Conservation (phyloP, 306 rosid species). For the Gastrolobium villosum region DNA sequence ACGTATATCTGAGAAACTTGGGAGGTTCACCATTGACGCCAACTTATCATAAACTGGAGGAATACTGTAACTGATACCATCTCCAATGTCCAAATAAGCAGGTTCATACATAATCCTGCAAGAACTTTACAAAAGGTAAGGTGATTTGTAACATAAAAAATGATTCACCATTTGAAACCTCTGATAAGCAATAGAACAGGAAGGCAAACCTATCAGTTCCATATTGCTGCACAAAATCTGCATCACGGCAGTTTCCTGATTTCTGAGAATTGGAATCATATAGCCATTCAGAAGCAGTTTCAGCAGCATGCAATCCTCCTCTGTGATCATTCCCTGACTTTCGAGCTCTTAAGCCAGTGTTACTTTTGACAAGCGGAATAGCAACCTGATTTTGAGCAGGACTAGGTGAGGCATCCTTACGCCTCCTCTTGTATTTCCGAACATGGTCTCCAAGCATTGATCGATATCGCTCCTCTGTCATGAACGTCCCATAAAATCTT, state of each 20-base stretch:
- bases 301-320: slow-evolving; percentile 68
- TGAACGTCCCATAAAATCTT: slow-evolving; percentile 58
- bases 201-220: slow-evolving; percentile 68
- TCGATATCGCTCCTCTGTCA: slow-evolving; percentile 86
- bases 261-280: slow-evolving; percentile 66
- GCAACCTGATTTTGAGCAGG: slow-evolving; percentile 65
- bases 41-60: slow-evolving; percentile 93
- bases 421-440: slow-evolving; percentile 88
- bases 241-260: slow-evolving; percentile 64
- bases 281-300: slow-evolving; percentile 73
- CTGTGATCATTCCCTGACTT: slow-evolving; percentile 72
- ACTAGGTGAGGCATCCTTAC: slow-evolving; percentile 71
- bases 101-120: slow-evolving; percentile 87
- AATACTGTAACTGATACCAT: slow-evolving; percentile 83
- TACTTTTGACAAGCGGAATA: slow-evolving; percentile 59
- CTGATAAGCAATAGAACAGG: slow-evolving; percentile 41
- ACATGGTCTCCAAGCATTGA: slow-evolving; percentile 97
- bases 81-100: slow-evolving; percentile 87
- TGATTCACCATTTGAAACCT: slow-evolving; percentile 7
- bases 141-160: slow-evolving; percentile 15
- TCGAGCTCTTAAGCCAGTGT: slow-evolving; percentile 61
- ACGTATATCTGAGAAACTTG: slow-evolving; percentile 82
- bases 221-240: slow-evolving; percentile 53
- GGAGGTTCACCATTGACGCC: slow-evolving; percentile 73
- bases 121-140: slow-evolving; percentile 44